A percentile compares a stretch with the other conserved stretches of the same genome.
Evolutionary conservation across 2,329 filamentous ascomycete genomes (phyloP).

Genomic region (Cladosporium sp.): DNA sequence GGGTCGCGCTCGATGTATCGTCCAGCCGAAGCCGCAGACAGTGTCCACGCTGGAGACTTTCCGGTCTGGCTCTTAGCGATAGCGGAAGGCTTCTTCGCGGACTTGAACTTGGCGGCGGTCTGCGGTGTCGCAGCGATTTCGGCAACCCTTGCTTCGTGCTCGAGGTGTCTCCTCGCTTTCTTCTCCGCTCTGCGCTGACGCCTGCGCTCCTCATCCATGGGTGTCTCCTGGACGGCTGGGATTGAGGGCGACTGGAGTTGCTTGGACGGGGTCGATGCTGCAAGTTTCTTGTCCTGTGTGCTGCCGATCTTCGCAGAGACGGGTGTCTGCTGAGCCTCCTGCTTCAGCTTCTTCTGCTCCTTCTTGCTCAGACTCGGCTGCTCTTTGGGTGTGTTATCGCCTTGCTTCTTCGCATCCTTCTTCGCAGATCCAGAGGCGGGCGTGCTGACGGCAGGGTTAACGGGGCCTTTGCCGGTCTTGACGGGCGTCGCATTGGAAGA

Average conservation of each 20-base stretch:
- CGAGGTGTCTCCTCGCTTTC: constrained; percentile 24
- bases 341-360: constrained; percentile 15
- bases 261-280: not conserved
- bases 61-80: constrained; percentile 14
- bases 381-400: constrained; percentile 7
- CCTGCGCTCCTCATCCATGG: constrained; percentile 6
- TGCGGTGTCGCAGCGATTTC: constrained; percentile 6
- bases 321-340: constrained; percentile 11
- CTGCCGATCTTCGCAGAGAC: not conserved
- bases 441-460: not conserved
- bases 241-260: not conserved
- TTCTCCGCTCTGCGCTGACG: constrained; percentile 26
- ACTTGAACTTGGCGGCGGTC: constrained; percentile 3
- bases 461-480: constrained; percentile 1
- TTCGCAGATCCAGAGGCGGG: constrained; percentile 10
- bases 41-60: constrained; percentile 41
- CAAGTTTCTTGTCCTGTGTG: not conserved
- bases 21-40: constrained; percentile 55
- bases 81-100: constrained; percentile 6
- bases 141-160: constrained; percentile 3
- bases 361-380: constrained; percentile 13
- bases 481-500: constrained; percentile 12
- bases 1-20: constrained; percentile 58
- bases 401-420: constrained; percentile 5
- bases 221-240: not conserved